phyloP scores from a whole-genome alignment of 805 yeast genomes.

The Kodamaea sagamina region DNA sequence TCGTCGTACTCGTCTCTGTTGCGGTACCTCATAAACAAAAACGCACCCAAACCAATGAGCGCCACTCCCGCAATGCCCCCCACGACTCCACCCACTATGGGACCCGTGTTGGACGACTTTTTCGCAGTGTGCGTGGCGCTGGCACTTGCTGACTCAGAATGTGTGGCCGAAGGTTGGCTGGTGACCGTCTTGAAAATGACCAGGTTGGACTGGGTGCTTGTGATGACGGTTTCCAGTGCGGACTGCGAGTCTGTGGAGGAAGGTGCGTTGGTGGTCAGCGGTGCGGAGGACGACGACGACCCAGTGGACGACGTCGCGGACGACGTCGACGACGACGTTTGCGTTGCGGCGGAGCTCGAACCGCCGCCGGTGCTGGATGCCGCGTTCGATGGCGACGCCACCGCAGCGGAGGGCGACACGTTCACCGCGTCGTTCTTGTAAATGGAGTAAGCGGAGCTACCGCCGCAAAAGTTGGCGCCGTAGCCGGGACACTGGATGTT shows the following conservation, averaged over 20 bases:
- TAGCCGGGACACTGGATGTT: slow-evolving; percentile 37
- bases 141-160: slow-evolving; percentile 7
- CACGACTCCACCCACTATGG: slow-evolving; percentile 49
- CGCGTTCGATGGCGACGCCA: slow-evolving; percentile 8
- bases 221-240: slow-evolving; percentile 1
- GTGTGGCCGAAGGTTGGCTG: slow-evolving; percentile 7
- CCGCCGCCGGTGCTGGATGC: slow-evolving; percentile 16
- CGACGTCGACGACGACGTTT: slow-evolving; percentile 5
- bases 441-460: slow-evolving; percentile 33
- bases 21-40: slow-evolving; percentile 38
- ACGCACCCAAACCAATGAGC: slow-evolving; percentile 24
- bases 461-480: slow-evolving; percentile 40
- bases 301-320: slow-evolving; percentile 5
- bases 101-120: slow-evolving; percentile 37
- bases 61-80: slow-evolving; percentile 42
- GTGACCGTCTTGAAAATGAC: slow-evolving; percentile 15
- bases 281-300: slow-evolving; percentile 2
- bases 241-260: slow-evolving; percentile 1
- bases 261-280: no score
- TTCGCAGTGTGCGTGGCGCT: slow-evolving; percentile 1
- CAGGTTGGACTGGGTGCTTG: slow-evolving; percentile 9
- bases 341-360: slow-evolving; percentile 6
- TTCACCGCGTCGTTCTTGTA: slow-evolving; percentile 15
- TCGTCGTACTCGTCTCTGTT: slow-evolving; percentile 54
- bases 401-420: neutral